A percentile compares a stretch with the other conserved stretches of the same genome.
Evolutionary conservation across 2,329 filamentous ascomycete genomes (phyloP).

Genomic region (Apiospora kogelbergensis): DNA sequence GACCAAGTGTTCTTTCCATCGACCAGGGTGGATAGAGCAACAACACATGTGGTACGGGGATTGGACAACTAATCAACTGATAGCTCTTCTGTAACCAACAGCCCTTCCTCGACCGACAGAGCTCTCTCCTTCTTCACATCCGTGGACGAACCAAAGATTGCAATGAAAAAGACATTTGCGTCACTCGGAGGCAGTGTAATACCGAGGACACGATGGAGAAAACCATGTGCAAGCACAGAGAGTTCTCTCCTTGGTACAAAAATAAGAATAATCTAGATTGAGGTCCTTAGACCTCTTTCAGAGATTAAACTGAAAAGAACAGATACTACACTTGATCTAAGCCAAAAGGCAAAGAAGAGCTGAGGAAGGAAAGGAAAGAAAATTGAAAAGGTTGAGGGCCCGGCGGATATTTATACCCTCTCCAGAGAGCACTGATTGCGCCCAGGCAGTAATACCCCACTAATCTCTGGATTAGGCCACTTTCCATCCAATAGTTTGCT

Average conservation of each 20-base stretch:
- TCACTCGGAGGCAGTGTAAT: constrained; percentile 64
- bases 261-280: constrained; percentile 61
- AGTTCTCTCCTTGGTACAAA: constrained; percentile 47
- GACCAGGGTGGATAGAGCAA: too few species aligned
- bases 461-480: not conserved
- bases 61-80: too few species aligned
- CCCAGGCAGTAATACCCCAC: not conserved
- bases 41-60: too few species aligned
- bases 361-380: constrained; percentile 21
- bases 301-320: constrained; percentile 71
- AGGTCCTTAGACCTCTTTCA: constrained; percentile 38
- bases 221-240: constrained; percentile 64
- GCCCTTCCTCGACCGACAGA: too few species aligned
- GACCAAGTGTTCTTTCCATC: not conserved
- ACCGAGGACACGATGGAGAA: constrained; percentile 60
- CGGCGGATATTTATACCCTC: constrained; percentile 11
- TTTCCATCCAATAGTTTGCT: too few species aligned
- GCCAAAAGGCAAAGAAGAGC: constrained; percentile 44
- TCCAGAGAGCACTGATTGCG: not conserved
- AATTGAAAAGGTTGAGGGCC: constrained; percentile 10
- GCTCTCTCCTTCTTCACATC: constrained; percentile 53
- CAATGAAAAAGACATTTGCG: constrained; percentile 57
- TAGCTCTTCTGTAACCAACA: too few species aligned
- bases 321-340: constrained; percentile 53
- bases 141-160: constrained; percentile 41